phyloP scores from a whole-genome alignment of 495 filamentous ascomycete species.

The Cladorrhinum samala region DNA sequence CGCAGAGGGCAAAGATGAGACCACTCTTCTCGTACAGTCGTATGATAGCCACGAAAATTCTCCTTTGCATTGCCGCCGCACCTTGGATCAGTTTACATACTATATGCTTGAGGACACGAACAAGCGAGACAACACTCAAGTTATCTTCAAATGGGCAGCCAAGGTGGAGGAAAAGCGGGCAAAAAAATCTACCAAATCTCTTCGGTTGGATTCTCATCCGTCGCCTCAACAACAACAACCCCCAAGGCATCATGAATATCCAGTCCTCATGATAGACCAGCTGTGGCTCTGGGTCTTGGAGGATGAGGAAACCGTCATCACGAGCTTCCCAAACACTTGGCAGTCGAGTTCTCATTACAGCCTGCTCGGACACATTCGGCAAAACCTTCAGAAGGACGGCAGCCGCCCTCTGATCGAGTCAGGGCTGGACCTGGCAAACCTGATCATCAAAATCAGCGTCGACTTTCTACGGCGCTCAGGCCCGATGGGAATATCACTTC shows the following conservation, averaged over 20 bases:
- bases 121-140: constrained; percentile 5
- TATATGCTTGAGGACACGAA: constrained; percentile 4
- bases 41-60: neutral
- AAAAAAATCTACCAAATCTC: neutral
- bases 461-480: constrained; percentile 19
- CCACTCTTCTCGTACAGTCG: neutral
- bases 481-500: constrained; percentile 9
- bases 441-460: constrained; percentile 14
- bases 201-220: neutral
- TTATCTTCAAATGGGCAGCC: constrained; percentile 1
- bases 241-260: neutral
- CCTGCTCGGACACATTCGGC: constrained; percentile 5
- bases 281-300: constrained; percentile 7
- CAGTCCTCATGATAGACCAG: constrained; percentile 6
- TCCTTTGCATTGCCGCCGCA: constrained; percentile 6
- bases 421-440: constrained; percentile 10
- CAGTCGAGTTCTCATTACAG: constrained; percentile 4
- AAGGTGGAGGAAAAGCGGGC: neutral
- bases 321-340: constrained; percentile 5
- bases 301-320: constrained; percentile 5
- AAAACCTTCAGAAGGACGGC: constrained; percentile 13
- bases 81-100: constrained; percentile 7
- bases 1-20: neutral
- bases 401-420: constrained; percentile 14
- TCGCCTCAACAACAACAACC: no score